phyloP scores from a whole-genome alignment of 2,329 filamentous ascomycete genomes.

The Colletotrichum siamense region DNA sequence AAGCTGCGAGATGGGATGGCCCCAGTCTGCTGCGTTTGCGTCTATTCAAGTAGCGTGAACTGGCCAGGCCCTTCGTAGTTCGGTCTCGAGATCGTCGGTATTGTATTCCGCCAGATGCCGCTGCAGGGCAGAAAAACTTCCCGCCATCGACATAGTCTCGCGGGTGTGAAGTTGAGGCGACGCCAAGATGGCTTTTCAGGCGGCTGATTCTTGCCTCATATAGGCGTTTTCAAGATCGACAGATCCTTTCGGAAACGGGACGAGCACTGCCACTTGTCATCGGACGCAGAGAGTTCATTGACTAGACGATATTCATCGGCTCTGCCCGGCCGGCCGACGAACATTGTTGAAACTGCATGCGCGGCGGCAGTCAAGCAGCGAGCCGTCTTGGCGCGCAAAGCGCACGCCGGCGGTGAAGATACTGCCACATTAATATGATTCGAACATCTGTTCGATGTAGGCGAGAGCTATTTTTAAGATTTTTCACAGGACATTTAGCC shows the following conservation, averaged over 20 bases:
- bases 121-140: background rate
- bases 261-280: background rate
- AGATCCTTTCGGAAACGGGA: background rate
- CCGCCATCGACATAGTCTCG: background rate
- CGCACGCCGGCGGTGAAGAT: background rate
- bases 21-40: background rate
- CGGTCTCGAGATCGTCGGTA: background rate
- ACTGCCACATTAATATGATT: background rate
- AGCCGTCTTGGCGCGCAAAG: background rate
- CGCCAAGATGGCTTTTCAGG: background rate
- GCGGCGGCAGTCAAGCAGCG: background rate
- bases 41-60: background rate
- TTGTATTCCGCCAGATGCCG: background rate
- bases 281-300: background rate
- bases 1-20: background rate
- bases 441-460: background rate
- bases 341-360: background rate
- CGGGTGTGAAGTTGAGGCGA: background rate
- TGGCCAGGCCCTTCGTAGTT: background rate
- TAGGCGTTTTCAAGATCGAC: background rate
- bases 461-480: background rate
- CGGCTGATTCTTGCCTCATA: background rate
- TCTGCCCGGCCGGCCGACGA: background rate
- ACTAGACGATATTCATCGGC: background rate
- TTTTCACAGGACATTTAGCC: background rate